These are phyloP conservation scores for Pyricularia sp. DNA, from an alignment of 2,329 filamentous ascomycete species.

Conservation along the genomic window DNA sequence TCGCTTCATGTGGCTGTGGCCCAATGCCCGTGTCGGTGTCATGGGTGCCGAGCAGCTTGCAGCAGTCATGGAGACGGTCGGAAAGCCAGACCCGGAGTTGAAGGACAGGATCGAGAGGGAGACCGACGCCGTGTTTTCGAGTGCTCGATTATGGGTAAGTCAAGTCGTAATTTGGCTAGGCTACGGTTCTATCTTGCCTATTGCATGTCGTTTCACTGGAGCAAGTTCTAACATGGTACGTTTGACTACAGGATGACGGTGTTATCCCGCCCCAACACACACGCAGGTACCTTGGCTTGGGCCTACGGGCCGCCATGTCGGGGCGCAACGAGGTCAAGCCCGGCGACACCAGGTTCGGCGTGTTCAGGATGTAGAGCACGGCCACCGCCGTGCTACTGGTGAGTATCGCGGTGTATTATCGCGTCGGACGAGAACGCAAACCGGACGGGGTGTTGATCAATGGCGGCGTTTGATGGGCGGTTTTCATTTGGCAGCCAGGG, in stretches of 20 bases:
- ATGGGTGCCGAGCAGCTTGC: conserved; percentile 92
- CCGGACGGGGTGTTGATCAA: neutral
- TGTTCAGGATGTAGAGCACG: conserved; percentile 58
- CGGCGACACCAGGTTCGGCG: conserved; percentile 58
- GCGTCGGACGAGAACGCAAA: neutral
- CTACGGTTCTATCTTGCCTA: conserved; percentile 1
- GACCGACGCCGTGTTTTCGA: conserved; percentile 79
- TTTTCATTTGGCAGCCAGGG: neutral
- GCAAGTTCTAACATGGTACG: neutral
- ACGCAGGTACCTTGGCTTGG: conserved; percentile 56
- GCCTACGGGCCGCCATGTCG: conserved; percentile 57
- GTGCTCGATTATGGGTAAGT: conserved; percentile 73
- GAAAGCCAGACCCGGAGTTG: conserved; percentile 65
- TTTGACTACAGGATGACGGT: conserved; percentile 50
- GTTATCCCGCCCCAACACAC: conserved; percentile 70
- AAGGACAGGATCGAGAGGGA: conserved; percentile 78
- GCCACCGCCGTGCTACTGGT: neutral
- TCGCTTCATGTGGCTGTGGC: conserved; percentile 91
- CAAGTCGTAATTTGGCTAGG: neutral
- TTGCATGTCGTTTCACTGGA: conserved; percentile 3
- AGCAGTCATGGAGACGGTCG: conserved; percentile 89
- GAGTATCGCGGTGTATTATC: neutral
- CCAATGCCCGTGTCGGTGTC: conserved; percentile 87
- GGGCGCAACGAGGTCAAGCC: conserved; percentile 49
- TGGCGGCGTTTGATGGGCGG: neutral